Conservation (phyloP, 345 rosid genomes). For the Acer negundo region DNA sequence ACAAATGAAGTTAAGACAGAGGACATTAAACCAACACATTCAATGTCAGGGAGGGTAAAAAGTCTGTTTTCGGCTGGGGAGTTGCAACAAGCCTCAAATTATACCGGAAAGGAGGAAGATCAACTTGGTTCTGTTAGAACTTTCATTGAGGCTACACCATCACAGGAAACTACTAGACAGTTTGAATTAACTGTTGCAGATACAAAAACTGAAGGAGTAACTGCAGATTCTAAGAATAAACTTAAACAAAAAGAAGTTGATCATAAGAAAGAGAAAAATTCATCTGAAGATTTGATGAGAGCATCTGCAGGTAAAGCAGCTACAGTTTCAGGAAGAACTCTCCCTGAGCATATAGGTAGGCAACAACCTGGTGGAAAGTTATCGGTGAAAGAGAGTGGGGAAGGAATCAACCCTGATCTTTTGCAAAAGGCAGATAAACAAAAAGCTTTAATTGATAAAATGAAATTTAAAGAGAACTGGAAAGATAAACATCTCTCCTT, state of each 20-base stretch:
- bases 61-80: constrained; percentile 19
- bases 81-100: constrained; percentile 6
- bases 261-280: constrained; percentile 16
- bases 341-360: constrained; percentile 22
- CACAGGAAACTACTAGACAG: constrained; percentile 10
- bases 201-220: constrained; percentile 15
- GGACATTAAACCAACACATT: constrained; percentile 14
- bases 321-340: constrained; percentile 33
- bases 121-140: constrained; percentile 15
- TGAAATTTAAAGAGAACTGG: constrained; percentile 14
- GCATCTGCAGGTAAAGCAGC: constrained; percentile 26
- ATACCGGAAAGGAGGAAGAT: constrained; percentile 15
- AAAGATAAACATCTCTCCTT: constrained; percentile 24
- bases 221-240: constrained; percentile 22
- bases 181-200: constrained; percentile 12
- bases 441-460: constrained; percentile 22
- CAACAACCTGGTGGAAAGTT: constrained; percentile 22
- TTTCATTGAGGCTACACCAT: constrained; percentile 11
- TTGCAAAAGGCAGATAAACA: constrained; percentile 25
- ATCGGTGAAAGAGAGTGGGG: constrained; percentile 23
- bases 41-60: constrained; percentile 14
- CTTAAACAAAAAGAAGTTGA: constrained; percentile 19
- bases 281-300: constrained; percentile 27
- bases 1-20: constrained; percentile 19
- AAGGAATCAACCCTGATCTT: constrained; percentile 26